Conservation (phyloP, 179 eudicot genomes). For the Drosera spatulata region DNA sequence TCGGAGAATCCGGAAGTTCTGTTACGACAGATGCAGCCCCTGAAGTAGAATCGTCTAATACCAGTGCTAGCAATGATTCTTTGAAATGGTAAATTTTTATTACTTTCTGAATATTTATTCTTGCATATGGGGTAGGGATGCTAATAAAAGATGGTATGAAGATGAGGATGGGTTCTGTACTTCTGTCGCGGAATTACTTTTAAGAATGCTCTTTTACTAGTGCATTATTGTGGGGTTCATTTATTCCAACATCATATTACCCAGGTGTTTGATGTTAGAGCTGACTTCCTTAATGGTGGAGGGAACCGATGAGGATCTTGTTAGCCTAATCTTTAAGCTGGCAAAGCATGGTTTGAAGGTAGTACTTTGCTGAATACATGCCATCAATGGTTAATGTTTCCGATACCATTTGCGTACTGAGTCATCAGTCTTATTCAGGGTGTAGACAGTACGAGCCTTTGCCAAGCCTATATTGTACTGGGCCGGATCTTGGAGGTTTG, state of each 20-base stretch:
- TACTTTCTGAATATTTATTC: slow-evolving; percentile 1
- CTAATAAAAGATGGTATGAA: too few relatives aligned
- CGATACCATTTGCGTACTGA: neutral
- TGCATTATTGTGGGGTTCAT: too few relatives aligned
- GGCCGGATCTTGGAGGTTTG: slow-evolving; percentile 67
- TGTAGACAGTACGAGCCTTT: slow-evolving; percentile 28
- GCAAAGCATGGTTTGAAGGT: slow-evolving; percentile 63
- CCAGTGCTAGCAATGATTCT: slow-evolving; percentile 14
- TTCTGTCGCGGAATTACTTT: too few relatives aligned
- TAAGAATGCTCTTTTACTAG: too few relatives aligned
- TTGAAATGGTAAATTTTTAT: slow-evolving; percentile 37
- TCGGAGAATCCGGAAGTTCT: slow-evolving; percentile 23
- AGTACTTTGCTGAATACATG: slow-evolving; percentile 4
- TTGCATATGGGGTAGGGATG: neutral
- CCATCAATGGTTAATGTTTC: neutral
- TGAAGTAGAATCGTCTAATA: slow-evolving; percentile 18
- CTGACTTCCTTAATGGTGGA: slow-evolving; percentile 59
- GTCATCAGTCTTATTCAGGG: slow-evolving; percentile 26
- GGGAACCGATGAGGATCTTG: slow-evolving; percentile 66
- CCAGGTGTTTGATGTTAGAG: slow-evolving; percentile 58
- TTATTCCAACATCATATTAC: neutral
- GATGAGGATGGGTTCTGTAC: too few relatives aligned
- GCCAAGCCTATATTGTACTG: slow-evolving; percentile 62
- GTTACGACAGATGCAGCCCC: slow-evolving; percentile 16
- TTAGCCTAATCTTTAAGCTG: slow-evolving; percentile 37